These are phyloP conservation scores for Leucoagaricus sp. DNA, from an alignment of 1,284 basidiomycete species.

Conservation along the genomic window DNA sequence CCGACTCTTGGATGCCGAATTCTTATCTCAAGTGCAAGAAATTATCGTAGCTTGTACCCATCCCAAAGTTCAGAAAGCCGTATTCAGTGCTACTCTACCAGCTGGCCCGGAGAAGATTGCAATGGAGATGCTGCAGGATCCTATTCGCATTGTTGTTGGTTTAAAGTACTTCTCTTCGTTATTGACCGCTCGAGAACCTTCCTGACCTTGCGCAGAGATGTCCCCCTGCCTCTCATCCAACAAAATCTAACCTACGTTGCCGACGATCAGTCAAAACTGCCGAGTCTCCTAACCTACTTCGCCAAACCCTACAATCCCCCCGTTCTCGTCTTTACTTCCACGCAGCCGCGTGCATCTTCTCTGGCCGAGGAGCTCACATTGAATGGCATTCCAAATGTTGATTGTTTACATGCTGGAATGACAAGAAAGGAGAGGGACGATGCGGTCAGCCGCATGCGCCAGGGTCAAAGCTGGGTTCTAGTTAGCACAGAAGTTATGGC, in stretches of 20 bases:
- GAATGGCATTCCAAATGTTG: constrained; percentile 86
- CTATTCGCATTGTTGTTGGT: constrained; percentile 91
- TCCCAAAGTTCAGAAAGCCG: constrained; percentile 77
- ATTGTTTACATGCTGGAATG: constrained; percentile 90
- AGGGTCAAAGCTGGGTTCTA: constrained; percentile 90
- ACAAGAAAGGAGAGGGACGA: constrained; percentile 87
- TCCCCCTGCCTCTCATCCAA: constrained; percentile 76
- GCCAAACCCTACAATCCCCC: constrained; percentile 89
- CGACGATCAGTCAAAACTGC: constrained; percentile 91
- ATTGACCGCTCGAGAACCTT: not conserved
- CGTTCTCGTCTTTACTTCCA: constrained; percentile 91
- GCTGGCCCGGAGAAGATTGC: constrained; percentile 87
- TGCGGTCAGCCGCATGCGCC: constrained; percentile 82
- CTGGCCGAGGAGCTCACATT: constrained; percentile 85
- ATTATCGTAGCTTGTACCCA: constrained; percentile 84
- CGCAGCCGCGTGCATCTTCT: constrained; percentile 89
- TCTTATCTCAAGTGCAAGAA: constrained; percentile 87
- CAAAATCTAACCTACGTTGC: constrained; percentile 92
- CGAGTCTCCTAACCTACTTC: constrained; percentile 80
- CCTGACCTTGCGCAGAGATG: constrained; percentile 66
- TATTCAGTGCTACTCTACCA: constrained; percentile 95
- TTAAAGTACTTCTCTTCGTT: constrained; percentile 86
- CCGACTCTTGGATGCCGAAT: constrained; percentile 87
- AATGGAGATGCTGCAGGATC: constrained; percentile 80
- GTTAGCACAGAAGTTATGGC: constrained; percentile 95